Evolutionary conservation across 2,329 filamentous ascomycete genomes (phyloP), one percentile per base, ranked within the genome.

Genomic region (Hyphodiscus sp.): DNA sequence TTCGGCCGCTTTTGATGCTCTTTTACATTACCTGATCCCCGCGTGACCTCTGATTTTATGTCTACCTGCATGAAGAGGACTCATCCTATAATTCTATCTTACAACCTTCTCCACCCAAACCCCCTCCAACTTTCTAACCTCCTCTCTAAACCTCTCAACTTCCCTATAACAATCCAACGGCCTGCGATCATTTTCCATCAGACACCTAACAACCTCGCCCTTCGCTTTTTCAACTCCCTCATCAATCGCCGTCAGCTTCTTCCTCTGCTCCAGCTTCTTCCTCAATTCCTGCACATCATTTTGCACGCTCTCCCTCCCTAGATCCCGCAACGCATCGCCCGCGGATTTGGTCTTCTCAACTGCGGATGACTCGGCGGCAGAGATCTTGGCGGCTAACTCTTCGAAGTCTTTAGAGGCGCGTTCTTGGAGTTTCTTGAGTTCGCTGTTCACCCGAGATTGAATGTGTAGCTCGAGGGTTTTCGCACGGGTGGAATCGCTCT

Each of bases 161-260:
- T 96, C 91, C 72, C 85, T 80, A 87, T 89, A 96, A 79, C 92
- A 97, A 76, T 96, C 89, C 68, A 96, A 76, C 69, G 92, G 91
- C 70, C 90, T 81, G 60, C 90, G 79, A 72, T 96, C 91, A 70
- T 96, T 86, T 66, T 86, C 79, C 58, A 87, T 78, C 76, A 97
- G 76, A 70, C 92, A 97, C 64, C 81, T 79, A 58, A 94, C 82
- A 52, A 96, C 83, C 55, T 85, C 82, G 62, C 81, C 76, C 71
- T 90, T 86, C 19, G 91, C 89, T 68, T 77, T 79, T 71, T 89
- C 84, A 47, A 96, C 83, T 49, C 74, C 74, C 58, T 85, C 82
- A 62, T 91, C 89, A 61, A 90, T 69, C 56, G 85, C 82, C 66
- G 85, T 78, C 56, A 89, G 73, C 66, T 85, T 76, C 72, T 81